phyloP scores from a whole-genome alignment of 2,329 filamentous ascomycete species.

The Exophiala spinifera region DNA sequence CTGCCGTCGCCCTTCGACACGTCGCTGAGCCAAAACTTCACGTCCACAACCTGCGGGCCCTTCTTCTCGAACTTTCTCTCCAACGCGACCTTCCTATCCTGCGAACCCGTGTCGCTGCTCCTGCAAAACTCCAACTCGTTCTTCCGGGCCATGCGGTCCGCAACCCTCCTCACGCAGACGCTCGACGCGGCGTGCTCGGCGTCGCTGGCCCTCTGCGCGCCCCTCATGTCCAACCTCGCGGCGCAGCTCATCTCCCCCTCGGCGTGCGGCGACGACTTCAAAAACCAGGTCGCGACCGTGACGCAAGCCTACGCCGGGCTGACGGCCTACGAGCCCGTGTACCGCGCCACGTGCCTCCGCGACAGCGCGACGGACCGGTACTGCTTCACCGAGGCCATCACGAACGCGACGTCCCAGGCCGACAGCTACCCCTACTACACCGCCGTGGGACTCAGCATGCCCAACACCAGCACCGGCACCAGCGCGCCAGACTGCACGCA shows the following conservation, averaged over 20 bases:
- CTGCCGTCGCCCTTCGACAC: constrained; percentile 68
- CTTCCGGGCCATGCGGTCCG: constrained; percentile 72
- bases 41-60: constrained; percentile 44
- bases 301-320: constrained; percentile 73
- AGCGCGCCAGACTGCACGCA: constrained; percentile 71
- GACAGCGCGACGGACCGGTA: constrained; percentile 52
- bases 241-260: constrained; percentile 57
- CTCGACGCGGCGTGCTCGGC: constrained; percentile 76
- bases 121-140: constrained; percentile 80
- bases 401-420: constrained; percentile 66
- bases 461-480: constrained; percentile 49
- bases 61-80: constrained; percentile 66
- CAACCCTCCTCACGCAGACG: constrained; percentile 68
- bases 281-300: constrained; percentile 65
- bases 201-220: constrained; percentile 62
- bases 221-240: constrained; percentile 64
- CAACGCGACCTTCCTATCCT: constrained; percentile 65
- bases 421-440: constrained; percentile 83
- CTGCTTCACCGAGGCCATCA: constrained; percentile 77
- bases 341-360: constrained; percentile 75
- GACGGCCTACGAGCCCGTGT: constrained; percentile 71
- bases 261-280: constrained; percentile 71
- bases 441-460: constrained; percentile 71
- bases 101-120: constrained; percentile 80
- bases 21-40: constrained; percentile 61